Base-by-base conservation (phyloP, 352 stramenopile genomes). In the Phytophthora boehmeriae region DNA sequence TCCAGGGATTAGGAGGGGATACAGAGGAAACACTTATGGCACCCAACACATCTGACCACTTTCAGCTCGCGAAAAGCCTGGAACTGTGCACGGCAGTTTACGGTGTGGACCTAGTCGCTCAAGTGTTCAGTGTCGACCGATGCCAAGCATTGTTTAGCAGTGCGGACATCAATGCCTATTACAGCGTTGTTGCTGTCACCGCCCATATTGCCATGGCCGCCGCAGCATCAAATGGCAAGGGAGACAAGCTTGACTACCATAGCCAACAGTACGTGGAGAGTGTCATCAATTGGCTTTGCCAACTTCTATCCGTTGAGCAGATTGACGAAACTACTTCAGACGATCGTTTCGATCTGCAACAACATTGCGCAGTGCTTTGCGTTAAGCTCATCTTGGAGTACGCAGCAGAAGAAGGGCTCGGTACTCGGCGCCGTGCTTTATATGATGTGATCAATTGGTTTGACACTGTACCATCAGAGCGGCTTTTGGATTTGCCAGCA, bases 41-140 rank as follows among this genome's bases (percentile, higher is more conserved):
- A 32, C 2, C 20, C 17, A 14, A 27, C 4, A 4, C 51, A 48
- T 16, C 19, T 13, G 35, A 65, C 5, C 53, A 41, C 11, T 73
- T 74, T 11, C 54, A 57, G 13, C 32, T 78, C 2, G 44, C 36
- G 8, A 78, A 78, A 43, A 65, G 62, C 41, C 17, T 78, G 30
- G 66, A 75, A 10, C 4, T 78, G 19, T 68, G 56, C 13, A 61
- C 53, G 16, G 54, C 48, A 0, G 65, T 69, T 1, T 67, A 55
- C 27, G 63, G 63, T 9, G 16, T 49, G 2, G 36, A 61, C 9
- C n/a, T 53, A 8, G 27, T 76, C 1, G 20, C 42, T 8, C 4
- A 65, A 27, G 30, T 47, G n/a, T 72, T 76, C 30, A 63, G 54
- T 8, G 14, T 75, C 2, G 50, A 70, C 13, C 46, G 35, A 32